Evolutionary conservation across 1,284 basidiomycete genomes (phyloP).

Genomic region (Sparassis latifolia): DNA sequence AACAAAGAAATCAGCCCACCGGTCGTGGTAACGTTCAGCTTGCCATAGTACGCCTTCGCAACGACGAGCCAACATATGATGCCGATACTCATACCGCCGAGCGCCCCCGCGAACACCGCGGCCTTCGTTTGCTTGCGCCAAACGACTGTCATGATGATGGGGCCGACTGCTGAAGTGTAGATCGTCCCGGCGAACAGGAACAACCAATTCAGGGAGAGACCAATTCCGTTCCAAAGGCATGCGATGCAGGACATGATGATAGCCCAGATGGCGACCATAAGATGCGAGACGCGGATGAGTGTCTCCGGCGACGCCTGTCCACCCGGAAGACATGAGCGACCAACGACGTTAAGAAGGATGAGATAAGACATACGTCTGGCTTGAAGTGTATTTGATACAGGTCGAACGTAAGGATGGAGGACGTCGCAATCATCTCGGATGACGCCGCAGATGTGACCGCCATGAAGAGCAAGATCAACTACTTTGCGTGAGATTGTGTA

Average conservation of each 20-base stretch:
- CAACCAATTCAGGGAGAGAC: slow-evolving; percentile 16
- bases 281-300: slow-evolving; percentile 12
- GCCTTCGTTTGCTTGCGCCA: slow-evolving; percentile 14
- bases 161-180: slow-evolving; percentile 23
- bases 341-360: slow-evolving; percentile 26
- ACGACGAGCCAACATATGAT: slow-evolving; percentile 14
- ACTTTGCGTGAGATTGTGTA: slow-evolving; percentile 21
- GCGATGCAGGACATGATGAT: slow-evolving; percentile 11
- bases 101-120: slow-evolving; percentile 11
- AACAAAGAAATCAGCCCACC: neutral
- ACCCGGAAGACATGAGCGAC: slow-evolving; percentile 31
- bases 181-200: slow-evolving; percentile 13
- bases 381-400: slow-evolving; percentile 35
- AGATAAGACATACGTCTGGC: slow-evolving; percentile 35
- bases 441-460: slow-evolving; percentile 39
- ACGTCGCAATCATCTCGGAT: slow-evolving; percentile 42
- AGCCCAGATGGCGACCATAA: slow-evolving; percentile 12
- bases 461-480: slow-evolving; percentile 32
- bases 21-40: slow-evolving; percentile 4
- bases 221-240: slow-evolving; percentile 25
- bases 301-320: slow-evolving; percentile 28
- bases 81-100: slow-evolving; percentile 10
- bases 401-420: slow-evolving; percentile 39
- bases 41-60: slow-evolving; percentile 5
- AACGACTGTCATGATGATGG: slow-evolving; percentile 23